Evolutionary conservation across 148 eudicot species (phyloP), one percentile per base, ranked within the genome.

Genomic region (Chenopodium suecicum): DNA sequence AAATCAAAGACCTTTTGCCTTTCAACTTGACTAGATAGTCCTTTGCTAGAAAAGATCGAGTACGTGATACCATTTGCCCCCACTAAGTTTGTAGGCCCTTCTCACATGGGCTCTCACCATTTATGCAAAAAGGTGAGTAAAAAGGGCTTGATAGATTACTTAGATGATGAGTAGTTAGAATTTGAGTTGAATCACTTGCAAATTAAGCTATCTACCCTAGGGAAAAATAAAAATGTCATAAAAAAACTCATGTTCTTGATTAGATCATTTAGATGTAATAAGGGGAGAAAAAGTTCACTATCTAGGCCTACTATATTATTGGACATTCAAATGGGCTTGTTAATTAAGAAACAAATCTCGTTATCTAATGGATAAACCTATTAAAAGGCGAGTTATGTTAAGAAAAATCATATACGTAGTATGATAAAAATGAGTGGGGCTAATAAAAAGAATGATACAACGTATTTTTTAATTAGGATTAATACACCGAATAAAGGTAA

Each of bases 41-140:
- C 54, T 50, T 76, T 67, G 79, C 25, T 76, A 67, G 69, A 76
- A 76, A 76, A 76, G 79, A 27, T 27, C 29, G 29, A 58, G 78
- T 41, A 41, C 8, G 44, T 31, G 79, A 76, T 62, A 76, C 69
- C 50, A 60, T 62, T 76, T 60, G 69, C 44, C 79, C 77, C 79
- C 69, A 37, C 69, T 34, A 77, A 32, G 70, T 62, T 54, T 52
- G 66, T 75, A 56, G 83, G 79, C 75, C 58, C 62, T 56, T 56
- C 79, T 74, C 54, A 50, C 54, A 50, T 50, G 54, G 54, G 54
- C 54, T 50, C 54, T 48, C 78, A 74, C 46, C 72, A 78, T 47
- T 44, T 44, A 46, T 27, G 52, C 16, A 77, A 64, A 65, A 64
- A 65, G 41, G 34, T 46, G 11, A 65, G 41, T 5, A 65, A 65